These are phyloP conservation scores for Paracorniculantispora psalliotae DNA, from an alignment of 2,329 filamentous ascomycete genomes.

Conservation along the genomic window DNA sequence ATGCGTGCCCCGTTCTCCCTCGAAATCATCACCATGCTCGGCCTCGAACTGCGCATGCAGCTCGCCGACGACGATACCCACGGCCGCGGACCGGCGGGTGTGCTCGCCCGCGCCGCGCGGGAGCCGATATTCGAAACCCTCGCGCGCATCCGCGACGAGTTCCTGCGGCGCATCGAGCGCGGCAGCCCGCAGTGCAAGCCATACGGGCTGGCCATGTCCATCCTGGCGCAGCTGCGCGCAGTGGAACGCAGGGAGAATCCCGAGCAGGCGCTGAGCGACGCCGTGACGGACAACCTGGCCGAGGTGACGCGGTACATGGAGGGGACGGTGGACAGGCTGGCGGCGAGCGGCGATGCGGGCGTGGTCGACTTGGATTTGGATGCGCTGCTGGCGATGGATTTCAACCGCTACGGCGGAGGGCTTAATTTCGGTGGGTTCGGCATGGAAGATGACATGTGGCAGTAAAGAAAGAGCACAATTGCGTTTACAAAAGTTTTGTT, in stretches of 20 bases:
- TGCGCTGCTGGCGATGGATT: constrained; percentile 2
- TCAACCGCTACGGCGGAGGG: not conserved
- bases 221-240: not conserved
- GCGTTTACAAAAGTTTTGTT: not conserved
- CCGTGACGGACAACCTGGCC: not conserved
- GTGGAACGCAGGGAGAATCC: not conserved
- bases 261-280: not conserved
- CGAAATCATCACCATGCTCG: constrained; percentile 8
- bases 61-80: not conserved
- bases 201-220: not conserved
- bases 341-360: not conserved
- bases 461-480: not conserved
- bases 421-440: not conserved
- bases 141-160: not conserved
- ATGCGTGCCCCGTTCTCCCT: constrained; percentile 2
- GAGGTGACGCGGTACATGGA: not conserved
- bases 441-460: not conserved
- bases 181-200: constrained; percentile 7
- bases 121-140: not conserved
- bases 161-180: not conserved
- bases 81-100: not conserved
- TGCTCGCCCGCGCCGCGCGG: not conserved
- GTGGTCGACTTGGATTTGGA: constrained; percentile 2
- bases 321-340: not conserved
- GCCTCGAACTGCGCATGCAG: constrained; percentile 3